These are phyloP conservation scores for Neofusicoccum laricinum DNA, from an alignment of 2,329 filamentous ascomycete genomes.

Conservation along the genomic window DNA sequence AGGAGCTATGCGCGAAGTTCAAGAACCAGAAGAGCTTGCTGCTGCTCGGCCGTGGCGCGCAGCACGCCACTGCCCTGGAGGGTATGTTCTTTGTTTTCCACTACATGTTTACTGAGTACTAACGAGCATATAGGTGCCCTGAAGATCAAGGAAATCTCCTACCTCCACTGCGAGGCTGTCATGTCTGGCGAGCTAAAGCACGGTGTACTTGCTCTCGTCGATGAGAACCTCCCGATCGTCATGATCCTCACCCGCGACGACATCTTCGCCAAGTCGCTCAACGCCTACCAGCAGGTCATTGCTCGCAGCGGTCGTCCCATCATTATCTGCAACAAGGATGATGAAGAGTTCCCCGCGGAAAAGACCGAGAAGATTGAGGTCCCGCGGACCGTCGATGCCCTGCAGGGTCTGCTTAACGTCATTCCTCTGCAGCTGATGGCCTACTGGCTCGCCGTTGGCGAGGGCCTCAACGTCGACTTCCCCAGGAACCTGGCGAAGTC, in stretches of 20 bases:
- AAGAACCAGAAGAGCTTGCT: conserved; percentile 96
- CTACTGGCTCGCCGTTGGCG: conserved; percentile 96
- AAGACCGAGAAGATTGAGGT: conserved; percentile 98
- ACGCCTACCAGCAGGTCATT: conserved; percentile 99
- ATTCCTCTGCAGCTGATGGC: conserved; percentile 96
- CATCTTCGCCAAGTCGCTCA: conserved; percentile 98
- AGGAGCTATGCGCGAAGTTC: conserved; percentile 90
- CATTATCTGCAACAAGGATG: conserved; percentile 91
- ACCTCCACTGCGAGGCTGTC: conserved; percentile 98
- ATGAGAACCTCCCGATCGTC: conserved; percentile 98
- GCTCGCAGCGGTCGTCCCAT: conserved; percentile 94
- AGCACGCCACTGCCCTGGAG: conserved; percentile 96
- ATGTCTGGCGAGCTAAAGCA: conserved; percentile 99
- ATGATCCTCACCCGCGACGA: conserved; percentile 98
- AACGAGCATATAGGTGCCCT: conserved; percentile 61
- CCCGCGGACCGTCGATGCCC: conserved; percentile 87
- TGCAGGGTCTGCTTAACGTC: conserved; percentile 97
- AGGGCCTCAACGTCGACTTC: conserved; percentile 97
- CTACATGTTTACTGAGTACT: conserved; percentile 16
- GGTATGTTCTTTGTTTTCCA: conserved; percentile 43
- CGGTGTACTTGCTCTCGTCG: conserved; percentile 92
- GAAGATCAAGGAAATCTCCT: conserved; percentile 99
- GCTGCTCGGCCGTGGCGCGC: conserved; percentile 88
- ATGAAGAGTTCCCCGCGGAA: conserved; percentile 82
- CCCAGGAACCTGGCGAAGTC: conserved; percentile 98